Evolutionary conservation across 1,139 yeast species (phyloP).

Genomic region (Suhomyces kunorum): DNA sequence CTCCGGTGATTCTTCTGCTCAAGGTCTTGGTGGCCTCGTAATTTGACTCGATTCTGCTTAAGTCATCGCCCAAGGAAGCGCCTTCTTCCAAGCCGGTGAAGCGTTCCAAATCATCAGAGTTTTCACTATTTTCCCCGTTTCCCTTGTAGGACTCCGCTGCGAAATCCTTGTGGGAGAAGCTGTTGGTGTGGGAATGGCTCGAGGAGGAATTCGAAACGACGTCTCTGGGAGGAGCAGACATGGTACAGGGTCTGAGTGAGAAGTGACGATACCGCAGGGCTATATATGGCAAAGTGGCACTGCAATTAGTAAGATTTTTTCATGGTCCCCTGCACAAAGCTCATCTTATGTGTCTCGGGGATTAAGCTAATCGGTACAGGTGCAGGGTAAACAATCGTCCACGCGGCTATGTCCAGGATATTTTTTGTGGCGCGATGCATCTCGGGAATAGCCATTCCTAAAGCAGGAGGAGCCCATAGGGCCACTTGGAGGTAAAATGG

Average conservation of each 20-base stretch:
- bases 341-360: not conserved
- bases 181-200: not conserved
- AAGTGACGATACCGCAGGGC: not conserved
- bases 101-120: slow-evolving; percentile 8
- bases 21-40: slow-evolving; percentile 29
- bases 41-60: slow-evolving; percentile 30
- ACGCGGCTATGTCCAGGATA: not conserved
- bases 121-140: not conserved
- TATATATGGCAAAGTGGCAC: not conserved
- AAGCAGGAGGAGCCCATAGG: too few species aligned
- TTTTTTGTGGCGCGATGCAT: not conserved
- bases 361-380: not conserved
- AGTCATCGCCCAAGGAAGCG: slow-evolving; percentile 27
- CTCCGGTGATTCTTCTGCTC: slow-evolving; percentile 29
- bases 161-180: not conserved
- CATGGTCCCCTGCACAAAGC: not conserved
- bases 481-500: too few species aligned
- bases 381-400: not conserved
- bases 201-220: slow-evolving; percentile 4
- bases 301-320: not conserved
- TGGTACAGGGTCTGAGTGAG: not conserved
- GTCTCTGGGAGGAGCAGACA: not conserved
- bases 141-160: slow-evolving; percentile 1
- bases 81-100: slow-evolving; percentile 18
- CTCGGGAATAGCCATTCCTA: not conserved